Evolutionary conservation across 257 asterid species (phyloP), one percentile per base, ranked within the genome.

Genomic region (Solanum lycopersicoides): DNA sequence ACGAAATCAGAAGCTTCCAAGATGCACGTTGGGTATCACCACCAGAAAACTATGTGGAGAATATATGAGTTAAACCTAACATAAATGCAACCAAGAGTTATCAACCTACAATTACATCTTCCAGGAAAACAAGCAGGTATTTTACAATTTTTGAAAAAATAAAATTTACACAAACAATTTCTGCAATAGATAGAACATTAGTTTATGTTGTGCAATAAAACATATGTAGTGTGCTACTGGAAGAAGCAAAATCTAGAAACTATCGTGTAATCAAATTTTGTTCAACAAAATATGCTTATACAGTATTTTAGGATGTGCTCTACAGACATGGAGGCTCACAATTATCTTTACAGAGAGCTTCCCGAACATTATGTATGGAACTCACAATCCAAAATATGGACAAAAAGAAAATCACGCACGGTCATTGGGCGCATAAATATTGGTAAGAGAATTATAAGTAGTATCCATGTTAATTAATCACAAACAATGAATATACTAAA

Each of bases 121-220:
- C 25, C 12, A 7, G 12, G 2, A 0, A 59, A 59, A 20, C 25
- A 59, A 20, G 0, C 0, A 0, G 12, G 66, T 59, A 59, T n/a
- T 59, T 20, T 20, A 20, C 12, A 59, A 20, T 20, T 7, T 59
- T 3, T 59, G 3, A 12, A 20, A 1, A 59, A 2, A 59, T 56
- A 56, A 56, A 0, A 56, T 9, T 6, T 56, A 56, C n/a, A 56
- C 10, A 6, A 18, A 18, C n/a, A 56, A 56, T 56, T 53, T 16
- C 4, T 53, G 23, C 9, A 1, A 3, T 2, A 6, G 5, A 53
- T 16, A 6, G 9, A 16, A 53, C 18, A 53, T 53, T 53, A 16
- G 10, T 6, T 53, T 16, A 53, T 16, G 7, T 16, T 63, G 23
- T 3, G n/a, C 23, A n/a, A 3, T 9, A 23, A 23, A 23, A 3